Evolutionary conservation across 805 yeast genomes (phyloP).

Genomic region (Pichia heedii): DNA sequence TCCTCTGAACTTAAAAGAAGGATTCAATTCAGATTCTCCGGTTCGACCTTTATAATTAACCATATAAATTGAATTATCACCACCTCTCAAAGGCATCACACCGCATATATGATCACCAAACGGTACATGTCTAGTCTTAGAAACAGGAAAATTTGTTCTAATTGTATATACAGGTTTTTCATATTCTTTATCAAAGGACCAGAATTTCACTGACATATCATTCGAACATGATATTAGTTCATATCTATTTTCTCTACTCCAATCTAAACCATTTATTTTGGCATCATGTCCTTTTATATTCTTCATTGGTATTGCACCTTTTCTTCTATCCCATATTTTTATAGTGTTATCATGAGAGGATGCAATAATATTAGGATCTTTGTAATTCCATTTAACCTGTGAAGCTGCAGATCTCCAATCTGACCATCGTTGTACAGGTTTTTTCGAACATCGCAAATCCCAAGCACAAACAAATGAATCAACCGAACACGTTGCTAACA

Average conservation of each 20-base stretch:
- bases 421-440: conserved; percentile 72
- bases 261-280: conserved; percentile 84
- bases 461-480: conserved; percentile 82
- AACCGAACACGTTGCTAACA: conserved; percentile 86
- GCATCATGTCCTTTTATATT: conserved; percentile 70
- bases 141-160: conserved; percentile 72
- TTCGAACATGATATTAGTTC: conserved; percentile 76
- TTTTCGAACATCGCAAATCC: conserved; percentile 78
- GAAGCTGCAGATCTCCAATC: conserved; percentile 94
- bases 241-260: conserved; percentile 50
- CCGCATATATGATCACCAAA: conserved; percentile 79
- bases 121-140: conserved; percentile 82
- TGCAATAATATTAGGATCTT: conserved; percentile 69
- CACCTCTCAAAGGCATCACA: conserved; percentile 86
- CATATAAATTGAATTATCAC: conserved; percentile 53
- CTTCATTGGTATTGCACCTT: conserved; percentile 67
- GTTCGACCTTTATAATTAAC: conserved; percentile 37
- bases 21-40: conserved; percentile 34
- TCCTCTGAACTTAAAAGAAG: conserved; percentile 60
- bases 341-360: conserved; percentile 78
- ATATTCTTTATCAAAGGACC: conserved; percentile 50
- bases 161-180: conserved; percentile 49
- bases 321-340: conserved; percentile 81
- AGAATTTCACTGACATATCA: conserved; percentile 73
- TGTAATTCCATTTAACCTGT: conserved; percentile 88